A percentile compares a stretch with the other conserved stretches of the same genome.
Evolutionary conservation across 257 asterid species (phyloP).

Genomic region (Nicotiana obtusifolia): DNA sequence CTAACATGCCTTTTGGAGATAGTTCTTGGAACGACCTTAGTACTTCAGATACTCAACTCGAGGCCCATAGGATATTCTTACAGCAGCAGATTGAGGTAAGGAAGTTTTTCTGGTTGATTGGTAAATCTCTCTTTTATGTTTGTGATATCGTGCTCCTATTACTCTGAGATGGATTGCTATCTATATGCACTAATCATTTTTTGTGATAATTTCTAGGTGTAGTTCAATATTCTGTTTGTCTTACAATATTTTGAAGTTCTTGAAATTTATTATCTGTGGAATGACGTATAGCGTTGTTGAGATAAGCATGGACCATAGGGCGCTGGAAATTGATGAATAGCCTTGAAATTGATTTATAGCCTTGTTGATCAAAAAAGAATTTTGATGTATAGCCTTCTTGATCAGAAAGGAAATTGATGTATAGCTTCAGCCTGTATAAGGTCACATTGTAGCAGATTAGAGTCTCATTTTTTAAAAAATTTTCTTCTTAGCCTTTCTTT

Average conservation of each 20-base stretch:
- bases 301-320: no score
- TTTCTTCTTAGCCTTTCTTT: background rate
- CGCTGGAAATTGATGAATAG: no score
- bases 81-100: conserved; percentile 79
- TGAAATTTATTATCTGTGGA: no score
- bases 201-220: background rate
- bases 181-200: background rate
- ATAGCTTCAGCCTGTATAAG: background rate
- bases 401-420: background rate
- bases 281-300: no score
- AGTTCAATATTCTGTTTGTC: no score
- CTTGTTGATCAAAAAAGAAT: no score
- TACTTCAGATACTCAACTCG: conserved; percentile 36
- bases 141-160: background rate
- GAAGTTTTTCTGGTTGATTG: conserved; percentile 1
- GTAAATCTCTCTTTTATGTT: background rate
- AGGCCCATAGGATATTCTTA: conserved; percentile 45
- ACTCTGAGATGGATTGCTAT: background rate
- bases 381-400: background rate
- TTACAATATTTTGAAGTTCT: no score
- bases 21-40: conserved; percentile 9
- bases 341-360: no score
- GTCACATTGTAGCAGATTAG: background rate
- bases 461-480: background rate
- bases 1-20: background rate